Evolutionary conservation across 176 grass and related monocot species (phyloP).

Genomic region (Pharus latifolius): DNA sequence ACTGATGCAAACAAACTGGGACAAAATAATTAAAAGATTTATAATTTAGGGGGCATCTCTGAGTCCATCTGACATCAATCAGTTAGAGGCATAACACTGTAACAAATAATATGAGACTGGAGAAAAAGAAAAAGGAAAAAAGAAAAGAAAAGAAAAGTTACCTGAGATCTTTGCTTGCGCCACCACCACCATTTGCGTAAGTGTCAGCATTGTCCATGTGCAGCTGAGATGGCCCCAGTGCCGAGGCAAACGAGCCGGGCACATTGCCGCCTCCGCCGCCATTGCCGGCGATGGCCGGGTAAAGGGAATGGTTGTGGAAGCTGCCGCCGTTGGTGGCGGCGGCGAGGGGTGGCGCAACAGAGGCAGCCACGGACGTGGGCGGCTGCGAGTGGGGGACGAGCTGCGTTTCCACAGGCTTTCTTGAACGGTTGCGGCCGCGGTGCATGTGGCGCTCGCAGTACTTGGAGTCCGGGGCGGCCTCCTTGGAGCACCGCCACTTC

Average conservation of each 20-base stretch:
- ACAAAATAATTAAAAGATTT: neutral
- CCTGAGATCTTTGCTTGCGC: slow-evolving; percentile 51
- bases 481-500: slow-evolving; percentile 95
- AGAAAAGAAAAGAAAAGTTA: slow-evolving; percentile 9
- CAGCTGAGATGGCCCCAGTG: slow-evolving; percentile 29
- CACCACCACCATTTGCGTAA: slow-evolving; percentile 18
- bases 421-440: slow-evolving; percentile 90
- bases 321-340: slow-evolving; percentile 1
- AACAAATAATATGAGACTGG: neutral
- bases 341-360: neutral
- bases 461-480: slow-evolving; percentile 79
- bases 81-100: neutral
- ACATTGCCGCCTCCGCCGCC: slow-evolving; percentile 17
- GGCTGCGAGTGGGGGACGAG: slow-evolving; percentile 31
- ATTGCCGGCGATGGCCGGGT: slow-evolving; percentile 23
- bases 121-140: neutral
- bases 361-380: neutral
- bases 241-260: slow-evolving; percentile 17
- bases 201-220: slow-evolving; percentile 28
- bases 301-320: slow-evolving; percentile 42
- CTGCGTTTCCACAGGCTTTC: slow-evolving; percentile 99
- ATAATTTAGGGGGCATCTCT: neutral
- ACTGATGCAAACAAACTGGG: slow-evolving; percentile 4
- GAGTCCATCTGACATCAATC: slow-evolving; percentile 3
- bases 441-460: slow-evolving; percentile 99